Evolutionary conservation across 2,329 filamentous ascomycete genomes (phyloP), one percentile per base, ranked within the genome.

Genomic region (Pseudogymnoascus sp.): DNA sequence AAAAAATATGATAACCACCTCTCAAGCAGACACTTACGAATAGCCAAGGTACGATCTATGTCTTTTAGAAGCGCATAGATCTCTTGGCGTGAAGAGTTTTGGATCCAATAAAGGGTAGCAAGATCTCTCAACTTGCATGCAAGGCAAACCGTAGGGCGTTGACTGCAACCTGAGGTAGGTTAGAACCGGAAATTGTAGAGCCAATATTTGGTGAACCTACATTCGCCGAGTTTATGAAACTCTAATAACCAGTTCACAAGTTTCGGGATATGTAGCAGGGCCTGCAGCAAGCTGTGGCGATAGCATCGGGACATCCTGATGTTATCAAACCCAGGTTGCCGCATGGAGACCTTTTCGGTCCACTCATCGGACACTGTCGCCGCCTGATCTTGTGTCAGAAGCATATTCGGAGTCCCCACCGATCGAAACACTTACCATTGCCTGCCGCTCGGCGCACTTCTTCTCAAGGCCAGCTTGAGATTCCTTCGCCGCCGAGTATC

Each of bases 251-350:
- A 74, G 28, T 70, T 69, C 20, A 71, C 67, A 38, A 75, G 64
- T 14, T 67, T 68, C 1, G 72, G 71, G 4, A 67, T 54, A 61
- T 75, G 73, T 5, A 74, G 50, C 7, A 75, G 63, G 2, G 69
- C 68, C 63, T 74, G 72, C 6, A 74, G 41, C 1, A 73, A 61
- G 38, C 67, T 68, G 57, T 70, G 68, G 22, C 72, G 65, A 61
- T 74, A 75, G 60, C 73, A 75, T 2, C 70, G 57, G 30, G 58
- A 58, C 12, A 65, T 66, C 16, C 63, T 68, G 38, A 69, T 58
- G 58, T 73, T 72, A 3, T 39, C n/a, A 35, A 73, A 60, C 2
- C 71, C 71, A 28, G 65, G 61, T 36, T 70, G 70, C 8, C 63
- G 60, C 25, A 63, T 61, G 2, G 63, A 57, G 18, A 67, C 65